Base-by-base conservation (phyloP, 176 grass and related monocot species). In the Rhynchospora pubera region DNA sequence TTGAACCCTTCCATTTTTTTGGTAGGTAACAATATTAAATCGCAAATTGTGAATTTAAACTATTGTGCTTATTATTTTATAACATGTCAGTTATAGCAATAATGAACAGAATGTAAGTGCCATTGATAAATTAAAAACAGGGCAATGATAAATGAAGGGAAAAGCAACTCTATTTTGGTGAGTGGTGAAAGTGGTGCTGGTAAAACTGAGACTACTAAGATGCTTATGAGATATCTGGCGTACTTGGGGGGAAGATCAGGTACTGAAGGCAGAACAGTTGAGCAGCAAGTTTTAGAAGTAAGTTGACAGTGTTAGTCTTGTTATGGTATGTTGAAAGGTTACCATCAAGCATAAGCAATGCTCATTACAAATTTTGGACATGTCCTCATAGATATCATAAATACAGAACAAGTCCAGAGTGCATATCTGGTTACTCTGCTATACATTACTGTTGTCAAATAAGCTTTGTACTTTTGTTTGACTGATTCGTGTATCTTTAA, bases 151-250 rank as follows among this genome's bases (percentile, higher is more conserved):
- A 99, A 95, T 90, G 93, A 99, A 91, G 97, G 93, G 64, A 99
- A 99, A 95, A 91, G 83, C 84, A 95, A 99, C 62, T 95, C 97
- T 64, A 99, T 95, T 85, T 91, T 99, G 86, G 97, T 99, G 77
- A 99, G 97, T 87, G 97, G 97, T 82, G 97, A 95, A 91, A 99
- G 97, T 86, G 97, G 97, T 91, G 93, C 93, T 86, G 97, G 97
- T 51, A 99, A 99, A 87, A 99, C 97, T 64, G 97, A 99, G 61
- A 99, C 97, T 85, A 99, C 97, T 9, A 99, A 99, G 86, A 95
- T 99, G 97, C 89, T 99, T 83, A 99, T 99, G 97, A 93, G 97
- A 90, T 99, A 99, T 86, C 80, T 99, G 69, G 97, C 97, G 52
- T 90, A 99, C 65, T 91, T 99, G 89, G 93, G 97, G 73, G 97